Base-by-base conservation (phyloP, 306 rosid genomes). In the Luffa acutangula region DNA sequence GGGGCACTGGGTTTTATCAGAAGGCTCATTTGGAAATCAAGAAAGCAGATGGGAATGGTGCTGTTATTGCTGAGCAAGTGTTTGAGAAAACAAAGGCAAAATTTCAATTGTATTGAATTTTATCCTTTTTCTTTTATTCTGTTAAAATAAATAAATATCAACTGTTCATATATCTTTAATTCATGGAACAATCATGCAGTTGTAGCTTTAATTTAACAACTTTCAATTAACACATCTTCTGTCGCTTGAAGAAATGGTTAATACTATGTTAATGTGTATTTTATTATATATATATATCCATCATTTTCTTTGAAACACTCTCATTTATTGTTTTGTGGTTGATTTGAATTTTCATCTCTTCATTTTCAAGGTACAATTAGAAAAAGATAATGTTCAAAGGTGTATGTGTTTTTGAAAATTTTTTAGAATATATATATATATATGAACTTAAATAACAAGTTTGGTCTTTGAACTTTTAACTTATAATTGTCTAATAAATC, bases 21-120 rank as follows among this genome's bases (percentile, higher is more conserved):
- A 94, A 94, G 82, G 88, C 92, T 52, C 79, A 85, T 41, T 7
- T 94, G 87, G 98, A 94, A 87, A 90, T 94, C n/a, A 94, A 94
- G 84, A 86, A 87, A 83, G 97, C 96, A 0, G 97, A 92, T 56
- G 98, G 95, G 25, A 87, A 80, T 10, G 92, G 88, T 17, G 98
- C 97, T n/a, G 58, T 82, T 20, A 85, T 90, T 33, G 97, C 96
- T 7, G 98, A 91, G 80, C 92, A 92, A 85, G 97, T 94, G 43
- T 94, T 94, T 79, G 97, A 91, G 89, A 89, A 87, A 84, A 91
- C 97, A 34, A 94, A 85, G 88, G 85, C 82, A 48, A 89, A 91
- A 70, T 92, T 92, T 66, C 37, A 79, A 77, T 67, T 89, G 79
- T 84, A 86, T 70, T 94, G 88, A 82, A 58, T 21, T 7, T 51